Base-by-base conservation (phyloP, 352 stramenopile species). In the Pythium coloratum region DNA sequence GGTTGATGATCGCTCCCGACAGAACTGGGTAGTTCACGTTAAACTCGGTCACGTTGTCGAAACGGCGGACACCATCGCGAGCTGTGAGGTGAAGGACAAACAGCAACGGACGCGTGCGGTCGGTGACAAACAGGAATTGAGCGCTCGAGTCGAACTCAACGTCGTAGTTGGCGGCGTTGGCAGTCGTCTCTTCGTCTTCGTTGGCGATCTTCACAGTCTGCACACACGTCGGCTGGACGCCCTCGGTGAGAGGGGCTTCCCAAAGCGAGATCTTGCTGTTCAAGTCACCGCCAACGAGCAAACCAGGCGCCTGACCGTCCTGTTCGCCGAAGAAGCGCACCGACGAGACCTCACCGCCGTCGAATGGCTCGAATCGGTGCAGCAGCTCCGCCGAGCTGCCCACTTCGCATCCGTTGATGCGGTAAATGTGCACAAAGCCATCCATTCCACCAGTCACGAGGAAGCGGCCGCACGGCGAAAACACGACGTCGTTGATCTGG, bases 11-110 rank as follows among this genome's bases (percentile, higher is more conserved):
- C 10, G 78, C 76, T 71, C 89, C 90, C 12, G 84, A 93, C 16
- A 95, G 69, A 24, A 95, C 79, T 12, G 87, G 87, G 60, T 91
- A 91, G 16, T 82, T 85, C 20, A 95, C 62, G 50, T 78, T 71
- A 56, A 95, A 95, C 62, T 95, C 87, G 12, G 84, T 93, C 20
- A 92, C 77, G 56, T 93, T 93, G 69, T 95, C 82, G 38, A 95
- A 89, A 18, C 72, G 77, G 28, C 83, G 78, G 12, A 78, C 71
- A 42, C 70, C 75, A 33, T 75, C 71, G 34, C 75, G 82, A 26
- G 60, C 50, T 2, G 73, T 73, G 33, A 95, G 66, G 47, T 95
- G 87, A 13, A 95, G 74, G 4, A 86, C 80, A 63, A 88, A 92
- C 30, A 95, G 67, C 36, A 88, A 46, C 26, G 87, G 80, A 9